phyloP scores from a whole-genome alignment of 1,284 basidiomycete species.

The Heterobasidion annosum region DNA sequence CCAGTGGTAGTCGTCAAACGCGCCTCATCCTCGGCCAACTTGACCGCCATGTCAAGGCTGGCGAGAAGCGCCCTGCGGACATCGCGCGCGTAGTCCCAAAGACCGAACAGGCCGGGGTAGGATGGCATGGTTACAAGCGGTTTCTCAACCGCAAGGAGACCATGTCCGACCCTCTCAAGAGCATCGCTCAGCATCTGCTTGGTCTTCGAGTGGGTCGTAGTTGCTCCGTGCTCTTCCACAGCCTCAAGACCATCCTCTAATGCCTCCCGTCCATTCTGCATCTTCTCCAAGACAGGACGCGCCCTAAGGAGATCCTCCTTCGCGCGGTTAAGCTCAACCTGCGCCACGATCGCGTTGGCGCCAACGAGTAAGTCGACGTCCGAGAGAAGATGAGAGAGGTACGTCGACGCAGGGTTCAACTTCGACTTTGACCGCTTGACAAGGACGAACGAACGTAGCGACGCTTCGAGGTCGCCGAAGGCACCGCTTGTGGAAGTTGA shows the following conservation, averaged over 20 bases:
- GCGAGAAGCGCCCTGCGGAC: slow-evolving; percentile 75
- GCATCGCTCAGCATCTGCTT: slow-evolving; percentile 61
- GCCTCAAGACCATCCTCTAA: slow-evolving; percentile 76
- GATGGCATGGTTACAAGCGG: slow-evolving; percentile 54
- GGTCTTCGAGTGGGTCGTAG: slow-evolving; percentile 44
- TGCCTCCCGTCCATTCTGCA: slow-evolving; percentile 66
- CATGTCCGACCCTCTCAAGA: slow-evolving; percentile 71
- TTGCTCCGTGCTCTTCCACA: slow-evolving; percentile 74
- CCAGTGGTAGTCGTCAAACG: slow-evolving; percentile 61
- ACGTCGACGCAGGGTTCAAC: slow-evolving; percentile 91
- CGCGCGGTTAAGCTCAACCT: slow-evolving; percentile 73
- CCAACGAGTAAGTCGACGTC: slow-evolving; percentile 86
- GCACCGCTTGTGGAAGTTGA: slow-evolving; percentile 50
- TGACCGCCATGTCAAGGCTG: slow-evolving; percentile 79
- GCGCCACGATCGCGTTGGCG: slow-evolving; percentile 83
- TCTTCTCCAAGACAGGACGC: slow-evolving; percentile 82
- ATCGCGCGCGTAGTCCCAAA: slow-evolving; percentile 87
- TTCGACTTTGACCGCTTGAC: slow-evolving; percentile 94
- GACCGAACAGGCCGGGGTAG: slow-evolving; percentile 81
- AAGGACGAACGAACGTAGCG: slow-evolving; percentile 91
- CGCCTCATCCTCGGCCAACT: slow-evolving; percentile 79
- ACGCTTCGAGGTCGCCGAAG: slow-evolving; percentile 88
- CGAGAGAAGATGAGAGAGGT: slow-evolving; percentile 80
- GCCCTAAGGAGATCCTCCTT: slow-evolving; percentile 61
- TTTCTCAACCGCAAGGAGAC: slow-evolving; percentile 55